phyloP scores from a whole-genome alignment of 768 basidiomycete genomes.

The Amyloporia xantha region DNA sequence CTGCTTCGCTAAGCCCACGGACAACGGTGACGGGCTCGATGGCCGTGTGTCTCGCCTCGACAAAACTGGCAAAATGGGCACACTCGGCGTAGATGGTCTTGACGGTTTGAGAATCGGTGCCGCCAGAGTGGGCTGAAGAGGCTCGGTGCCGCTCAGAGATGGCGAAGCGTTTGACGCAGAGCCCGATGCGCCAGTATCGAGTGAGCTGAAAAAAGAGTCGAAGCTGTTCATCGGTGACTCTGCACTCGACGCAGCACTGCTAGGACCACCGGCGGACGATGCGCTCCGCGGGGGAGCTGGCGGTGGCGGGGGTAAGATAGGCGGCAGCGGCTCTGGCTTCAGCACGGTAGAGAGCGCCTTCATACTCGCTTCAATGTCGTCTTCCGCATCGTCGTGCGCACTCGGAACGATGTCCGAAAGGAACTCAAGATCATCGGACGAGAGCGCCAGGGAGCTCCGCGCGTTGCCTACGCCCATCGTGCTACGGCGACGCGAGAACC shows the following conservation, averaged over 20 bases:
- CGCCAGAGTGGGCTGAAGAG: slow-evolving; percentile 5
- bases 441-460: slow-evolving; percentile 60
- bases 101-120: slow-evolving; percentile 13
- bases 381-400: slow-evolving; percentile 34
- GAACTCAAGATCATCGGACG: slow-evolving; percentile 77
- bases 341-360: slow-evolving; percentile 32
- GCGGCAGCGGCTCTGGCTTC: slow-evolving; percentile 30
- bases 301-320: slow-evolving; percentile 17
- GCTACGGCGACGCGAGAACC: slow-evolving; percentile 54
- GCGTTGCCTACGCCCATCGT: slow-evolving; percentile 30
- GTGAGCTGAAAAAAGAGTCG: background rate
- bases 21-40: slow-evolving; percentile 1
- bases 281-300: background rate
- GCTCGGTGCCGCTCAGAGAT: background rate
- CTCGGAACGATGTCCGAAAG: slow-evolving; percentile 63
- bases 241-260: background rate
- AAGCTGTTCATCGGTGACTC: background rate
- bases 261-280: slow-evolving; percentile 2
- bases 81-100: slow-evolving; percentile 10
- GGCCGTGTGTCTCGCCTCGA: background rate
- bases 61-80: background rate
- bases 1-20: background rate
- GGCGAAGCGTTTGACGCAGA: background rate
- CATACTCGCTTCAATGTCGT: slow-evolving; percentile 21
- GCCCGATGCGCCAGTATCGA: slow-evolving; percentile 6